Conservation (phyloP, 2,329 filamentous ascomycete genomes). For the Cordyceps fumosorosea region DNA sequence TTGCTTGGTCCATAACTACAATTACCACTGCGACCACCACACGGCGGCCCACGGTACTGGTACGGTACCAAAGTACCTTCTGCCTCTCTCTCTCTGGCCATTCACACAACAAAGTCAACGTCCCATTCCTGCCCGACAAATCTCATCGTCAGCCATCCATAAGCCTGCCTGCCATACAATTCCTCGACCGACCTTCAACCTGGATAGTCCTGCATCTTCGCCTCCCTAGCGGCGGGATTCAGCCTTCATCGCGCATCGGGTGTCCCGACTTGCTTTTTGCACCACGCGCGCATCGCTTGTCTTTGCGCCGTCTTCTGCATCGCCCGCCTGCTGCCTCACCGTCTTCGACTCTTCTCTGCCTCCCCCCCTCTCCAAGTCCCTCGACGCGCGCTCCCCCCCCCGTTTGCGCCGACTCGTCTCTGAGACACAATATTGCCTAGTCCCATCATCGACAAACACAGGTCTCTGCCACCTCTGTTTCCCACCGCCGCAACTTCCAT, state of each 20-base stretch:
- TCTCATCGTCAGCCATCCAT: conserved; percentile 5
- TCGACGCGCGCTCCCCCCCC: conserved; percentile 1
- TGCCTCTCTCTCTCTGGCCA: neutral
- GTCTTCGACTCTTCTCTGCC: neutral
- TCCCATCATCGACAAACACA: conserved; percentile 7
- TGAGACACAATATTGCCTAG: conserved; percentile 11
- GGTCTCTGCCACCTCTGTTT: neutral
- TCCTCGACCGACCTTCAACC: neutral
- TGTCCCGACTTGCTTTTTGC: conserved; percentile 1
- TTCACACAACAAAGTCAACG: neutral
- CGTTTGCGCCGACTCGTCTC: neutral
- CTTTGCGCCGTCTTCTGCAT: neutral
- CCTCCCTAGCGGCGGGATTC: conserved; percentile 8
- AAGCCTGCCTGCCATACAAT: neutral
- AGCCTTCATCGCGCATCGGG: neutral
- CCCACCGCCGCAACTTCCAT: neutral
- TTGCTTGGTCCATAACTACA: too few species aligned
- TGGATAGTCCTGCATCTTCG: conserved; percentile 8
- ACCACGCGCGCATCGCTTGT: neutral
- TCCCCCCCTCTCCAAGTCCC: neutral
- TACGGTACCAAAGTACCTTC: too few species aligned
- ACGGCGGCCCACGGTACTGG: neutral
- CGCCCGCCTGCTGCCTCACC: neutral
- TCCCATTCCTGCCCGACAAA: conserved; percentile 8
- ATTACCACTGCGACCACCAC: too few species aligned